Base-by-base conservation (phyloP, 2,329 filamentous ascomycete genomes). In the Alternaria triticina region DNA sequence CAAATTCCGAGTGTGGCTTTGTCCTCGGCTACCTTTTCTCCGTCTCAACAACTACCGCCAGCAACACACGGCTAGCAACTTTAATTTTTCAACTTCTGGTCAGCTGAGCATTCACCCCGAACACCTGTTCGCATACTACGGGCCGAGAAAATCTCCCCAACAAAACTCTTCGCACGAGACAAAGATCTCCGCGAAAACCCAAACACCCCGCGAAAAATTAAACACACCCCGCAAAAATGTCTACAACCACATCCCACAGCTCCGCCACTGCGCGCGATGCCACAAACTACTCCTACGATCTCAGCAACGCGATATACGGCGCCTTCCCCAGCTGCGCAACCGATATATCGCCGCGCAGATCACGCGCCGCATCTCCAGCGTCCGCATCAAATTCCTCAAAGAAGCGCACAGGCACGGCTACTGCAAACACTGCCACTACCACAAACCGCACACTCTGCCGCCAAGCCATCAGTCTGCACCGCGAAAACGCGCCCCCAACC, bases 251-350 rank as follows among this genome's bases (percentile, higher is more conserved):
- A n/a, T 33, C 11, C 11, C 44, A 23, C 40, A 61, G 51, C 40
- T 28, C 73, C 69, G 67, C 64, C 62, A 46, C 51, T 47, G 59
- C 69, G 70, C 69, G 68, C 70, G 71, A 71, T 67, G 54, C 56
- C 47, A 10, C 54, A 61, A 36, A 51, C 27, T 62, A 59, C 61
- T 44, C 23, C 56, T 67, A 62, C 63, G 57, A 73, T 44, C 62
- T 67, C 12, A 64, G 66, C 36, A 64, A 67, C 46, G 64, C 63
- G 25, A 54, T 69, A 57, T 70, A 70, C 50, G 66, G 63, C 46
- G 51, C 56, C n/a, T 59, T 68, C 22, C 69, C 70, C 23, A 69
- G 66, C 66, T 62, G 64, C 65, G 68, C 66, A 40, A 55, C 64
- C n/a, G 54, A 59, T 55, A 59, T 61, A 4, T 61, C 66, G 46